Evolutionary conservation across 208 protist genomes (phyloP).

Genomic region (Leishmania guyanensis): DNA sequence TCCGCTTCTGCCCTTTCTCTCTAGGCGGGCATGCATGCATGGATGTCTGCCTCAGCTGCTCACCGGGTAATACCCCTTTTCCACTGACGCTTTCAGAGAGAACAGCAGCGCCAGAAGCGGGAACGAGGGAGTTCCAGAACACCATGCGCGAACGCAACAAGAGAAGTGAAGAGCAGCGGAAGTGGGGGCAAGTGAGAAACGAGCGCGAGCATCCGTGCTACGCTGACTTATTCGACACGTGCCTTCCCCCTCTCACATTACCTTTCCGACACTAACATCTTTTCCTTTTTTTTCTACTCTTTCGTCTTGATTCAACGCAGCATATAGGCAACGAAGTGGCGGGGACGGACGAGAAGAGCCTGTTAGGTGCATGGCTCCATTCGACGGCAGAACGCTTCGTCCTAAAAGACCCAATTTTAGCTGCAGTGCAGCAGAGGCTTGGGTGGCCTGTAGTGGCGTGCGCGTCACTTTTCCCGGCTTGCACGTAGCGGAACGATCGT

Average conservation of each 20-base stretch:
- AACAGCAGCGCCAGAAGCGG: background rate
- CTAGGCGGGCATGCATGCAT: background rate
- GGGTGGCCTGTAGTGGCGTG: too few relatives aligned
- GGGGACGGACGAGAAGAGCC: background rate
- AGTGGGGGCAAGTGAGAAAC: background rate
- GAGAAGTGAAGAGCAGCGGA: background rate
- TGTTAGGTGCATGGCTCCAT: background rate
- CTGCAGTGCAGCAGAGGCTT: background rate
- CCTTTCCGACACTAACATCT: background rate
- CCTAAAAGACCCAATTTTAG: background rate
- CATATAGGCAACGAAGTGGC: background rate
- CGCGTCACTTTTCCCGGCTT: background rate
- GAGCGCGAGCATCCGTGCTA: background rate
- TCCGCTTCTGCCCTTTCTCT: background rate
- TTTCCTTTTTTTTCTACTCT: background rate
- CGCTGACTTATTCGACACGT: background rate
- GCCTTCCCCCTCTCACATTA: background rate
- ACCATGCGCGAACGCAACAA: background rate
- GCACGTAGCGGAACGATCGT: background rate
- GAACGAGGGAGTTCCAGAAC: background rate
- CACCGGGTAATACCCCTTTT: background rate
- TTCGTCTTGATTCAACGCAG: background rate
- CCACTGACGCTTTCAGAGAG: background rate
- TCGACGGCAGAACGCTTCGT: background rate
- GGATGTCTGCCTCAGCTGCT: background rate